Base-by-base conservation (phyloP, 106 monocot genomes). In the Dioscorea dumetorum region DNA sequence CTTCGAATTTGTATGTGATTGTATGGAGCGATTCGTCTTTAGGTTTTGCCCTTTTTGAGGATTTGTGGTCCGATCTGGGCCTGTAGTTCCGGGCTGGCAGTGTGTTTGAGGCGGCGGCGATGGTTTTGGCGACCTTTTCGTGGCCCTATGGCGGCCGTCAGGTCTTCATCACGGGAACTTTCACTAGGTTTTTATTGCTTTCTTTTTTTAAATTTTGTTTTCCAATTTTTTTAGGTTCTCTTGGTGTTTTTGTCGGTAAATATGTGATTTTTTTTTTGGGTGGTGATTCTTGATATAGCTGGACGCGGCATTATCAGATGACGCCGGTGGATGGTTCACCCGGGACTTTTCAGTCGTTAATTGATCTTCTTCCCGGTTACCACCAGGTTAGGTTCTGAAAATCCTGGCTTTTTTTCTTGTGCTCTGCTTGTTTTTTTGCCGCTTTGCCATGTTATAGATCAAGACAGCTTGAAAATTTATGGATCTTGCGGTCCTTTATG, bases 61-160 rank as follows among this genome's bases (percentile, higher is more conserved):
- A 41, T 41, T 41, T 41, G 41, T 6, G 41, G 41, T 41, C 6
- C 0, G 41, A 41, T 41, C 6, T 0, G 10, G 41, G 41, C 3
- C 41, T 41, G 41, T 41, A 41, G 41, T 41, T 41, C 6, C 41
- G 57, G 58, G 4, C n/a, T 21, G 58, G 19, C 0, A 23, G 58
- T 12, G 64, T 20, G 48, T 41, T 41, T 41, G 5, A 41, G 41
- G 60, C 0, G 60, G 12, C 60, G 24, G 4, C 19, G 56, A 23
- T 72, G 72, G 72, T 72, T 62, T 22, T 54, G 22, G 52, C 53
- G 63, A 31, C 14, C 20, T 63, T 72, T 35, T 52, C 63, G 51
- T 72, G 72, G 72, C 72, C 63, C 19, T 63, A 63, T 33, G 63
- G 72, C 4, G 72, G 72, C n/a, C 63, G 17, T 0, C 52, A 56